A percentile compares a stretch with the other conserved stretches of the same genome.
phyloP scores from a whole-genome alignment of 306 rosid species.

The Quercus glauca region DNA sequence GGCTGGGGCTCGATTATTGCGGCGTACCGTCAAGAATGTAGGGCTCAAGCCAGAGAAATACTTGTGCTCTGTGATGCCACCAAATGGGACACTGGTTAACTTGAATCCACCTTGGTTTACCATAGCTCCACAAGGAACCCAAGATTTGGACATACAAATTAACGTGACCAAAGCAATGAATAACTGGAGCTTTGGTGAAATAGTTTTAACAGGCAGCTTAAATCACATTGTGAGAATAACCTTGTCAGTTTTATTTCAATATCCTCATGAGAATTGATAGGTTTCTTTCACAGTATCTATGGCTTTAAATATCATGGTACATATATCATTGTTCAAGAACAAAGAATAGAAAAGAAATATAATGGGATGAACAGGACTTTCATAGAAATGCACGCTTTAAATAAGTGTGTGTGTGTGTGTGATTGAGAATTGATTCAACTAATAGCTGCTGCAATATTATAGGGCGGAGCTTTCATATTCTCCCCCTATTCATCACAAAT shows the following conservation, averaged over 20 bases:
- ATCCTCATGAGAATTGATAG: slow-evolving; percentile 4
- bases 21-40: slow-evolving; percentile 59
- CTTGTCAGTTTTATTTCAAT: slow-evolving; percentile 52
- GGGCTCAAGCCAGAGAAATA: slow-evolving; percentile 65
- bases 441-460: neutral
- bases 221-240: slow-evolving; percentile 77
- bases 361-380: neutral
- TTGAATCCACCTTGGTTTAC: slow-evolving; percentile 61
- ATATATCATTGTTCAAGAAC: neutral
- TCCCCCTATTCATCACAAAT: no score
- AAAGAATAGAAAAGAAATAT: neutral
- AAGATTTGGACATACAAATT: slow-evolving; percentile 50
- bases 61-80: slow-evolving; percentile 53
- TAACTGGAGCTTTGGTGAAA: slow-evolving; percentile 72
- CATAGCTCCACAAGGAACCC: slow-evolving; percentile 53
- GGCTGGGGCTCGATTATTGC: slow-evolving; percentile 39
- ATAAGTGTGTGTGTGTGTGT: neutral
- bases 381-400: neutral
- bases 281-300: neutral
- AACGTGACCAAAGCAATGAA: slow-evolving; percentile 44
- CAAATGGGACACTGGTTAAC: slow-evolving; percentile 61
- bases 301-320: neutral
- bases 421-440: neutral
- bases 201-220: slow-evolving; percentile 64
- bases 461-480: no score